A percentile compares a stretch with the other conserved stretches of the same genome.
These are phyloP conservation scores for Neofusicoccum laricinum DNA, from an alignment of 2,329 filamentous ascomycete species.

Conservation along the genomic window DNA sequence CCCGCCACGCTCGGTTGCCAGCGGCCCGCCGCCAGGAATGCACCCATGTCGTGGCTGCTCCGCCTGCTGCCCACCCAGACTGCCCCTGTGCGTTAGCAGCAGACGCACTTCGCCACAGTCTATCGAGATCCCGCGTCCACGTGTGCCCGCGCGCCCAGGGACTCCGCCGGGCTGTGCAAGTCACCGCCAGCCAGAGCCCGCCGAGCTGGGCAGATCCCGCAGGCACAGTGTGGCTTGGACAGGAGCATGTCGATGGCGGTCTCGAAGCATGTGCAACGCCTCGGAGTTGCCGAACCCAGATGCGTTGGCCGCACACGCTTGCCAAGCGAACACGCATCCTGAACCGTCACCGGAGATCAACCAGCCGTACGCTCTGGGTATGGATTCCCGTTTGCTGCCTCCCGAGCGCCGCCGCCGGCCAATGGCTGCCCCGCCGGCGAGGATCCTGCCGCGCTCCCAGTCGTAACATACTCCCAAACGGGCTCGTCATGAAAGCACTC, in stretches of 20 bases:
- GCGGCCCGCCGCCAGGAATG: background rate
- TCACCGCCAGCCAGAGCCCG: background rate
- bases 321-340: slow-evolving; percentile 11
- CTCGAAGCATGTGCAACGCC: slow-evolving; percentile 12
- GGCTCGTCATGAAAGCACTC: background rate
- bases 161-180: slow-evolving; percentile 9
- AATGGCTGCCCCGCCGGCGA: background rate
- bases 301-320: background rate
- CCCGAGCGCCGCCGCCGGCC: background rate
- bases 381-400: background rate
- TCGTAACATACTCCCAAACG: background rate
- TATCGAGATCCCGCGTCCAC: slow-evolving; percentile 1
- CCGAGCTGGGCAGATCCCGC: slow-evolving; percentile 5
- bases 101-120: slow-evolving; percentile 6
- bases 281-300: slow-evolving; percentile 6
- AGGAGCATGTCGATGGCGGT: background rate
- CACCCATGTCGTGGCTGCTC: slow-evolving; percentile 3
- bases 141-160: background rate
- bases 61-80: background rate
- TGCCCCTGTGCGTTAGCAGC: background rate
- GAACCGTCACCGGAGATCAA: background rate
- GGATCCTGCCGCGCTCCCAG: background rate
- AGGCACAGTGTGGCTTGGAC: slow-evolving; percentile 1
- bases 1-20: background rate
- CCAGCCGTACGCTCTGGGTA: background rate